These are phyloP conservation scores for Flagelloscypha sp. DNA, from an alignment of 768 basidiomycete species.

Conservation along the genomic window DNA sequence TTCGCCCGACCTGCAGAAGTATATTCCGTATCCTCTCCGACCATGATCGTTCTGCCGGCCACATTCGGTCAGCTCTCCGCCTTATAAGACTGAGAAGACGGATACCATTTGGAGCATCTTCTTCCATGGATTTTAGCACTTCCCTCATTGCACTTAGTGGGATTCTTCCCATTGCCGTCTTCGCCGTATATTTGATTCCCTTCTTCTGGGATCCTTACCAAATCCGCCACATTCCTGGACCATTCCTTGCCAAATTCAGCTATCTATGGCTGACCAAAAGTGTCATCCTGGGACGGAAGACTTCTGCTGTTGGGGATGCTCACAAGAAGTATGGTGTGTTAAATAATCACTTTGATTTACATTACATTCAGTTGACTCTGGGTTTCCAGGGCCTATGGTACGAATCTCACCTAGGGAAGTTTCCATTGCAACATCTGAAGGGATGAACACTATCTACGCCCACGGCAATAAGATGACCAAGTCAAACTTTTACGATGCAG, in stretches of 20 bases:
- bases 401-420: constrained; percentile 42
- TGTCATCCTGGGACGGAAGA: constrained; percentile 38
- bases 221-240: constrained; percentile 36
- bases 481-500: constrained; percentile 41
- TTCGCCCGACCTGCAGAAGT: too few species aligned
- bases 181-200: too few species aligned
- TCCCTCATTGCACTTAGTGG: too few species aligned
- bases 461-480: constrained; percentile 51
- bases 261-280: constrained; percentile 43
- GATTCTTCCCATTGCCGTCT: too few species aligned
- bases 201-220: constrained; percentile 28
- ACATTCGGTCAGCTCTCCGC: too few species aligned
- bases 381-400: constrained; percentile 27
- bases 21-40: too few species aligned
- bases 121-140: too few species aligned
- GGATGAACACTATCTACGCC: constrained; percentile 46
- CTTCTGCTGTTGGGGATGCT: constrained; percentile 40
- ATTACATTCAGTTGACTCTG: neutral
- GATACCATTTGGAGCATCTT: too few species aligned
- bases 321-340: constrained; percentile 44
- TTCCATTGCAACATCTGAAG: constrained; percentile 44
- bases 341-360: neutral
- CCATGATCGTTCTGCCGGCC: too few species aligned
- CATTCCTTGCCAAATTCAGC: constrained; percentile 36
- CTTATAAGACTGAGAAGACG: too few species aligned